phyloP scores from a whole-genome alignment of 352 stramenopile species.

The Phytophthora cactorum region DNA sequence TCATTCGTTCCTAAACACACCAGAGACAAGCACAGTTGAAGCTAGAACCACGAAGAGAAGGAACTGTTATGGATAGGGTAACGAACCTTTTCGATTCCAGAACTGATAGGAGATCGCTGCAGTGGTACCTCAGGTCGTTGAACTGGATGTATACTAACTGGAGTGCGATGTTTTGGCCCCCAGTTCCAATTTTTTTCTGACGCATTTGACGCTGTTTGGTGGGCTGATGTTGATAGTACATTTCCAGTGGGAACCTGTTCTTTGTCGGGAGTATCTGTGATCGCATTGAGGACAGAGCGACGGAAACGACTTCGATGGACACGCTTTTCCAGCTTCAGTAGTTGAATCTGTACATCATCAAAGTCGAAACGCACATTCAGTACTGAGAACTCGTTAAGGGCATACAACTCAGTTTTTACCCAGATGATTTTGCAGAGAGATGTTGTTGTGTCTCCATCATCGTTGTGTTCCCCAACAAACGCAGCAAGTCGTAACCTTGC shows the following conservation, averaged over 20 bases:
- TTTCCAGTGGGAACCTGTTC: constrained; percentile 7
- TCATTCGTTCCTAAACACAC: constrained; percentile 26
- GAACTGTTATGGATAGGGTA: neutral
- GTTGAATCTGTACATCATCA: constrained; percentile 42
- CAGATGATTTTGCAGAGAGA: constrained; percentile 56
- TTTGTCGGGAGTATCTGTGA: constrained; percentile 17
- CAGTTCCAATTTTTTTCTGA: constrained; percentile 35
- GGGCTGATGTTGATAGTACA: constrained; percentile 2
- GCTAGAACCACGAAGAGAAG: neutral
- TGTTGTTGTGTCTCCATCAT: constrained; percentile 34
- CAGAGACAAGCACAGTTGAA: neutral
- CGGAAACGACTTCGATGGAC: constrained; percentile 64
- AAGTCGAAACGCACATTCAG: neutral
- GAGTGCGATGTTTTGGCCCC: constrained; percentile 9
- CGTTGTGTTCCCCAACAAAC: constrained; percentile 27
- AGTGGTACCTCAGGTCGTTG: constrained; percentile 3
- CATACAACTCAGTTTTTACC: constrained; percentile 30
- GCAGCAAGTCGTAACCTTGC: constrained; percentile 24
- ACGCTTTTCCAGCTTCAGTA: constrained; percentile 63
- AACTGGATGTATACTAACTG: neutral
- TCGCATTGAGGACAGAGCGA: constrained; percentile 27
- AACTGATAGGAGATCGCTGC: neutral
- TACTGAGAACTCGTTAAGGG: neutral
- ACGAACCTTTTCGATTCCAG: constrained; percentile 32
- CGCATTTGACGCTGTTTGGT: neutral